Base-by-base conservation (phyloP, 805 yeast species). In the Wickerhamomyces strasburgensis region DNA sequence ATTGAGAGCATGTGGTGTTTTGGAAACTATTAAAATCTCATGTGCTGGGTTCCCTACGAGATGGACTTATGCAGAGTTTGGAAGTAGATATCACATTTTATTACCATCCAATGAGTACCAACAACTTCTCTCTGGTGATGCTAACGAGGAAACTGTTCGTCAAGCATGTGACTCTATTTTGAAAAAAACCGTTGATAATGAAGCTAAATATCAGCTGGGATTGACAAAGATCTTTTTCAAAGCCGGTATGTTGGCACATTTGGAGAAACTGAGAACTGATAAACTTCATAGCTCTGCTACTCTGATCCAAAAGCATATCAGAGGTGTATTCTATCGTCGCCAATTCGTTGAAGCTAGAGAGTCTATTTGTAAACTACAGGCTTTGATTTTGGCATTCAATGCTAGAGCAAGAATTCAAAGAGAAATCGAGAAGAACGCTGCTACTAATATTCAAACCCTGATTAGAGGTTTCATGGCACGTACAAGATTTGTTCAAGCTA, bases 1-100 rank as follows among this genome's bases (percentile, higher is more conserved):
- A 62, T 72, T 90, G 45, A 77, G 98, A 58, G 98, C 98, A 5
- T 90, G 98, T 70, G 98, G 98, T 82, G 98, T 90, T 32, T 70
- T 90, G 49, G 98, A 93, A 60, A 93, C 98, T 2, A 90, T 90
- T 56, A 72, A 96, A 54, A 90, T 90, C 33, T 89, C 97, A 2
- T 89, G 97, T 65, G 97, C 96, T 34, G 98, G 98, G 28, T 90
- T 89, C 73, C 98, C 98, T 14, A 83, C 96, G 0, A 73, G 97
- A 57, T 87, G 96, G 88, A 78, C 95, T 3, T 93, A 87, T 57
- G 88, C 81, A 35, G 98, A 93, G 57, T 90, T 90, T 67, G 95
- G 88, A 14, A 75, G 80, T 45, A 76, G 96, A 54, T 90, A 88
- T 59, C 90, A 87, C 55, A 79, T 89, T 55, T 70, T 90, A 41